Evolutionary conservation across 495 filamentous ascomycete species (phyloP).

Genomic region (Aspergillus kassunensis): DNA sequence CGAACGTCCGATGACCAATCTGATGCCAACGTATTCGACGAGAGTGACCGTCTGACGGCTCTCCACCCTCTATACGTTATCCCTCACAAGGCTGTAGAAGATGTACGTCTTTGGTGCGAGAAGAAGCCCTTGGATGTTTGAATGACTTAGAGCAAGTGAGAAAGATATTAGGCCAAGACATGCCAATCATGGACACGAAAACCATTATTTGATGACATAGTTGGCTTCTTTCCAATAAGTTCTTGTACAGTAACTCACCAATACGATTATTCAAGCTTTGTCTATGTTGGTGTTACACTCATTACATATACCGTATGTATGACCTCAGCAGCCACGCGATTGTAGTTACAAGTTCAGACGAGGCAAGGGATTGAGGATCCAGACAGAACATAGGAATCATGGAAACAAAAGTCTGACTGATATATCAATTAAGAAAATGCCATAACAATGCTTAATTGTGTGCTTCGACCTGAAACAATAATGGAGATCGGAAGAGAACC

Average conservation of each 20-base stretch:
- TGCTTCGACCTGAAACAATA: too few species aligned
- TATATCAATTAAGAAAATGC: too few species aligned
- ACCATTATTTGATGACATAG: not conserved
- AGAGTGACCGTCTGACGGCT: constrained; percentile 44
- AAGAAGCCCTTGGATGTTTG: constrained; percentile 20
- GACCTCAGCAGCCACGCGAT: constrained; percentile 9
- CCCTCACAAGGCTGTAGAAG: constrained; percentile 63
- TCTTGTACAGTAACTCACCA: not conserved
- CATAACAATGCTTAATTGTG: too few species aligned
- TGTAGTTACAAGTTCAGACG: not conserved
- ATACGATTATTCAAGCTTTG: not conserved
- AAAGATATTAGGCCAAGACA: too few species aligned
- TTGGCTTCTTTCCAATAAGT: not conserved
- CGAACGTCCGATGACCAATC: constrained; percentile 41
- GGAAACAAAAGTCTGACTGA: too few species aligned
- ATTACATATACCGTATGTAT: not conserved
- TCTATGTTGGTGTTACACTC: not conserved
- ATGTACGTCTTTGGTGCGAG: constrained; percentile 60
- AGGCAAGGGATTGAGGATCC: constrained; percentile 7
- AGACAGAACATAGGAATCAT: too few species aligned
- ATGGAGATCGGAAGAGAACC: not conserved
- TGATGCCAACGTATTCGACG: constrained; percentile 40
- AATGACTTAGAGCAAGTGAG: not conserved
- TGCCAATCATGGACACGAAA: not conserved
- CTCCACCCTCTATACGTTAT: constrained; percentile 86